These are phyloP conservation scores for Pichia pseudocactophila DNA, from an alignment of 805 yeast species.

Conservation along the genomic window DNA sequence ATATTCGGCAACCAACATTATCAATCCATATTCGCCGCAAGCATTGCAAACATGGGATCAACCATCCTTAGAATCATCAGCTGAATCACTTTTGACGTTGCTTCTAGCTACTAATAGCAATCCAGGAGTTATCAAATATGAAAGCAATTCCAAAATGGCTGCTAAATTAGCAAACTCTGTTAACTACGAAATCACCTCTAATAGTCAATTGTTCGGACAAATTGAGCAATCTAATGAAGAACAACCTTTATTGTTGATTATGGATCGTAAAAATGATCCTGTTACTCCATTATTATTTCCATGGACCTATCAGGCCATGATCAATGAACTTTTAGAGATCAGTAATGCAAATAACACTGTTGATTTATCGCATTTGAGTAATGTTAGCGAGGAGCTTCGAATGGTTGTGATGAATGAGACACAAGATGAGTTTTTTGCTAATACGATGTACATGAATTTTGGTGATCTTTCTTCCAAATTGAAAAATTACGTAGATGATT, in stretches of 20 bases:
- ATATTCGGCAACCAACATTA: slow-evolving; percentile 29
- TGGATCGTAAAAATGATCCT: slow-evolving; percentile 87
- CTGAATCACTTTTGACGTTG: slow-evolving; percentile 41
- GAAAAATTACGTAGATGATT: slow-evolving; percentile 73
- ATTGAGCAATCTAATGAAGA: slow-evolving; percentile 45
- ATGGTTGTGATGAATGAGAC: slow-evolving; percentile 59
- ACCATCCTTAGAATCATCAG: slow-evolving; percentile 32
- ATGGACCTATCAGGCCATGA: slow-evolving; percentile 98
- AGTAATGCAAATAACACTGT: slow-evolving; percentile 58
- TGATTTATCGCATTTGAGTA: slow-evolving; percentile 48
- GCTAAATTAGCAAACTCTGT: slow-evolving; percentile 63
- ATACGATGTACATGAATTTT: slow-evolving; percentile 81
- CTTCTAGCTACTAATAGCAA: slow-evolving; percentile 64
- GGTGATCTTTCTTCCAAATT: slow-evolving; percentile 90
- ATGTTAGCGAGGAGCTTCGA: slow-evolving; percentile 45
- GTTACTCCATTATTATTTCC: slow-evolving; percentile 87
- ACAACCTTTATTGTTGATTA: slow-evolving; percentile 62
- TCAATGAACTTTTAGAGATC: slow-evolving; percentile 84
- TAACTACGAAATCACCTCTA: slow-evolving; percentile 44
- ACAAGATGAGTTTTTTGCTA: slow-evolving; percentile 69
- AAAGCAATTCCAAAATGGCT: slow-evolving; percentile 56
- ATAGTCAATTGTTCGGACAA: slow-evolving; percentile 57
- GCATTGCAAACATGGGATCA: slow-evolving; percentile 39
- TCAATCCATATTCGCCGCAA: slow-evolving; percentile 15
- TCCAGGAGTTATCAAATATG: slow-evolving; percentile 68